Percentiles rank a stretch among this genome's conserved stretches.
These are phyloP conservation scores for Endothia cerciana DNA, from an alignment of 2,329 filamentous ascomycete genomes.

Conservation along the genomic window DNA sequence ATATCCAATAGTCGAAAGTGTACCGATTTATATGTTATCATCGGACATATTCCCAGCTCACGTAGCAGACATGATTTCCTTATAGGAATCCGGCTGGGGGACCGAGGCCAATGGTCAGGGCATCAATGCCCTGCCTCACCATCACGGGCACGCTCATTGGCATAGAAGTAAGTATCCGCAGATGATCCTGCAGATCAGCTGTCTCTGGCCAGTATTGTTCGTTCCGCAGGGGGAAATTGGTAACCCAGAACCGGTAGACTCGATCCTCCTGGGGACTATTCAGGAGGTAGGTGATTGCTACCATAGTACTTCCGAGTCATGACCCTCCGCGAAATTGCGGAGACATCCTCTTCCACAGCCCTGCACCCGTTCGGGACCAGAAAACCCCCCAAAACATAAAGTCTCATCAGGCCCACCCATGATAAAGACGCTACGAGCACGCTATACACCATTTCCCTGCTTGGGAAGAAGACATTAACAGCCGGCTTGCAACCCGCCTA, in stretches of 20 bases:
- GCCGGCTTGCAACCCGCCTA: not conserved
- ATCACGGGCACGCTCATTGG: not conserved
- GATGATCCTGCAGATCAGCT: not conserved
- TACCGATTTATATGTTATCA: too few relatives aligned
- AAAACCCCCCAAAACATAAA: not conserved
- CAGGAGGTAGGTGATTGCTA: not conserved
- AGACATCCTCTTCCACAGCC: not conserved
- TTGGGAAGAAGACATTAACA: not conserved
- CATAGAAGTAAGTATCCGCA: not conserved
- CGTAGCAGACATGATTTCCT: not conserved
- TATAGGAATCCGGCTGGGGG: not conserved
- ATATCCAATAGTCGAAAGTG: too few relatives aligned
- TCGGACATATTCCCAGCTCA: not conserved
- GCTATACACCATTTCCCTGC: not conserved
- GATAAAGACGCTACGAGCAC: not conserved
- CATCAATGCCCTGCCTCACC: not conserved
- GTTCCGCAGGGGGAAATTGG: not conserved
- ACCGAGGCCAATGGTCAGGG: not conserved
- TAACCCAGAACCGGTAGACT: not conserved
- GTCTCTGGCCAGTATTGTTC: not conserved
- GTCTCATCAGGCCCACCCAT: not conserved
- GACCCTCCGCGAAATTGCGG: not conserved
- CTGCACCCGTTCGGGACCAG: not conserved
- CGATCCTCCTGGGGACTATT: not conserved
- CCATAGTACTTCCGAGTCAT: slow-evolving; percentile 3